A percentile compares a stretch with the other conserved stretches of the same genome.
phyloP scores from a whole-genome alignment of 805 yeast genomes.

The Wilhelminamyces savonicus region DNA sequence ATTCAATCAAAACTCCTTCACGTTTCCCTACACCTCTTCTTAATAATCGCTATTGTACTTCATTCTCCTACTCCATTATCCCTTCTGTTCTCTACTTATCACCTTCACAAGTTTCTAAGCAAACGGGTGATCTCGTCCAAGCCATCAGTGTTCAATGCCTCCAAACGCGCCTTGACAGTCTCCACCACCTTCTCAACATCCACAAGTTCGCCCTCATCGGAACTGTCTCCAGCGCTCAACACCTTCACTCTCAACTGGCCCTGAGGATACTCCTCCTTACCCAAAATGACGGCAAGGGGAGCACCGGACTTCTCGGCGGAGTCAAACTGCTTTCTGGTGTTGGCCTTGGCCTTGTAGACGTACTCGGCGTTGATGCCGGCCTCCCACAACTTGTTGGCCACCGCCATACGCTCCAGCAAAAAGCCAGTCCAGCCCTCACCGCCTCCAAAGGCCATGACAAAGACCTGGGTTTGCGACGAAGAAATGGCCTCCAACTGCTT shows the following conservation, averaged over 20 bases:
- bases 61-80: too few relatives aligned
- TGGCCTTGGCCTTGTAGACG: slow-evolving; percentile 87
- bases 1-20: too few relatives aligned
- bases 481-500: slow-evolving; percentile 56
- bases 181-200: slow-evolving; percentile 53
- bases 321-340: slow-evolving; percentile 93
- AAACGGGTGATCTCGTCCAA: slow-evolving; percentile 60
- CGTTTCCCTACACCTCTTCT: too few relatives aligned
- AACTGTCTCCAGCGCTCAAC: slow-evolving; percentile 81
- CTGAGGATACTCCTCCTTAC: slow-evolving; percentile 84
- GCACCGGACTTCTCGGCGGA: slow-evolving; percentile 96
- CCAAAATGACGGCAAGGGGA: slow-evolving; percentile 83
- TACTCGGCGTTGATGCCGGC: slow-evolving; percentile 89
- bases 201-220: slow-evolving; percentile 79
- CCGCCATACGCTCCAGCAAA: slow-evolving; percentile 82
- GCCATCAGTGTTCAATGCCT: slow-evolving; percentile 42
- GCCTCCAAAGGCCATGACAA: slow-evolving; percentile 97
- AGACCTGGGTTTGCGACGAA: slow-evolving; percentile 87
- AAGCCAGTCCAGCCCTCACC: slow-evolving; percentile 95
- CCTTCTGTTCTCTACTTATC: too few relatives aligned
- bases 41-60: too few relatives aligned
- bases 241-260: slow-evolving; percentile 83
- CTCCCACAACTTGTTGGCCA: slow-evolving; percentile 79
- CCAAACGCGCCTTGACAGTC: slow-evolving; percentile 36
- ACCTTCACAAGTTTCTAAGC: slow-evolving; percentile 47